Evolutionary conservation across 495 filamentous ascomycete species (phyloP).

Genomic region (Chaetomium cochliodes): DNA sequence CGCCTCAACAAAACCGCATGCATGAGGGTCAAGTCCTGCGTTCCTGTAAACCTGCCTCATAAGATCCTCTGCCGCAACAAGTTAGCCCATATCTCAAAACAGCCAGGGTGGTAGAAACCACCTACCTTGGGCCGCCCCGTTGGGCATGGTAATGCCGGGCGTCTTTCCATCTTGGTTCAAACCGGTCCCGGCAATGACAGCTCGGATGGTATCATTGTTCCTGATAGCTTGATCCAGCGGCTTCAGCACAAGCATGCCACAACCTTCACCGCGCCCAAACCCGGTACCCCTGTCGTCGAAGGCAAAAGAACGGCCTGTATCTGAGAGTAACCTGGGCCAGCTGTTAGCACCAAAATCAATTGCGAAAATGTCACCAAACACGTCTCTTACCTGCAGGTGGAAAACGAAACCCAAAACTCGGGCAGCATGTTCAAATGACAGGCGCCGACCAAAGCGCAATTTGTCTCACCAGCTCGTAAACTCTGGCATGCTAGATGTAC

Average conservation of each 20-base stretch:
- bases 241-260: slow-evolving; percentile 60
- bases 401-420: slow-evolving; percentile 45
- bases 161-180: slow-evolving; percentile 63
- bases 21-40: slow-evolving; percentile 41
- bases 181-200: slow-evolving; percentile 58
- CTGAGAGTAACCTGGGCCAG: slow-evolving; percentile 57
- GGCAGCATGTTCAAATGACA: slow-evolving; percentile 58
- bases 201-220: slow-evolving; percentile 59
- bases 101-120: neutral
- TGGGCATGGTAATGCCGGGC: slow-evolving; percentile 59
- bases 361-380: accelerated
- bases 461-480: slow-evolving; percentile 58
- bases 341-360: neutral
- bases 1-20: slow-evolving; percentile 37
- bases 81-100: neutral
- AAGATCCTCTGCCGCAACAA: slow-evolving; percentile 36
- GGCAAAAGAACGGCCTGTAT: slow-evolving; percentile 48
- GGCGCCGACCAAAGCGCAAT: slow-evolving; percentile 55
- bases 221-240: slow-evolving; percentile 55
- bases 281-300: slow-evolving; percentile 65
- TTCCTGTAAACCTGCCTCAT: slow-evolving; percentile 48
- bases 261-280: slow-evolving; percentile 64
- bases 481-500: slow-evolving; percentile 76
- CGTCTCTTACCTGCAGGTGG: slow-evolving; percentile 33
- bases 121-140: slow-evolving; percentile 52